Evolutionary conservation across 2,329 filamentous ascomycete species (phyloP).

Genomic region (Ambrosiella xylebori): DNA sequence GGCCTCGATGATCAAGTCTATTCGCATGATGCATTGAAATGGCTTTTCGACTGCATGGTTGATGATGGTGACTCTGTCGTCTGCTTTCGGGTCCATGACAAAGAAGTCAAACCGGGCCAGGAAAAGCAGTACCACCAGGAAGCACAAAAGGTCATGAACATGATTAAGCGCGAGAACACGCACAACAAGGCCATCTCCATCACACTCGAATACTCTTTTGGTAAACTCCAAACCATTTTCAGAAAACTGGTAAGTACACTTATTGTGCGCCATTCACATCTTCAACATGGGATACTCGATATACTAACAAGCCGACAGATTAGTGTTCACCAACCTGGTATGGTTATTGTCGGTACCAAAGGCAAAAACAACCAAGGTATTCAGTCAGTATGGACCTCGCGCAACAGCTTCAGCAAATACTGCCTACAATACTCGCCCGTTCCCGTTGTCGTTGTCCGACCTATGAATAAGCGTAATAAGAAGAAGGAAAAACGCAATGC

Average conservation of each 20-base stretch:
- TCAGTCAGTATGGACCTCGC: constrained; percentile 61
- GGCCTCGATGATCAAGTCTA: constrained; percentile 84
- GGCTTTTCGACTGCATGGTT: constrained; percentile 79
- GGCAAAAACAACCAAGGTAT: constrained; percentile 73
- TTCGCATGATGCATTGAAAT: constrained; percentile 81
- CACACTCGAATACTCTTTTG: constrained; percentile 71
- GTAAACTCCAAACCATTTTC: constrained; percentile 79
- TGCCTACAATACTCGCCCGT: constrained; percentile 87
- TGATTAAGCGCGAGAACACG: constrained; percentile 61
- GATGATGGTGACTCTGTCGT: constrained; percentile 90
- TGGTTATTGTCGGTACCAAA: constrained; percentile 77
- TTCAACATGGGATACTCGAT: no score
- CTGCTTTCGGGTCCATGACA: constrained; percentile 75
- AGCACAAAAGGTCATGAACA: constrained; percentile 55
- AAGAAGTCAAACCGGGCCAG: constrained; percentile 51
- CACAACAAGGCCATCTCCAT: constrained; percentile 71
- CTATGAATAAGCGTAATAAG: constrained; percentile 71
- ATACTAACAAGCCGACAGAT: constrained; percentile 40
- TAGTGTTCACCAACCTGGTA: constrained; percentile 76
- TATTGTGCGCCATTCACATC: background rate
- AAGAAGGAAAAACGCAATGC: constrained; percentile 74
- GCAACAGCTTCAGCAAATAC: constrained; percentile 82
- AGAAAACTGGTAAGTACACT: constrained; percentile 56
- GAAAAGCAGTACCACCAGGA: constrained; percentile 58
- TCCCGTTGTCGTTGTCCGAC: constrained; percentile 80